Base-by-base conservation (phyloP, 2,329 filamentous ascomycete genomes). In the Arthrobotrys entomopaga region DNA sequence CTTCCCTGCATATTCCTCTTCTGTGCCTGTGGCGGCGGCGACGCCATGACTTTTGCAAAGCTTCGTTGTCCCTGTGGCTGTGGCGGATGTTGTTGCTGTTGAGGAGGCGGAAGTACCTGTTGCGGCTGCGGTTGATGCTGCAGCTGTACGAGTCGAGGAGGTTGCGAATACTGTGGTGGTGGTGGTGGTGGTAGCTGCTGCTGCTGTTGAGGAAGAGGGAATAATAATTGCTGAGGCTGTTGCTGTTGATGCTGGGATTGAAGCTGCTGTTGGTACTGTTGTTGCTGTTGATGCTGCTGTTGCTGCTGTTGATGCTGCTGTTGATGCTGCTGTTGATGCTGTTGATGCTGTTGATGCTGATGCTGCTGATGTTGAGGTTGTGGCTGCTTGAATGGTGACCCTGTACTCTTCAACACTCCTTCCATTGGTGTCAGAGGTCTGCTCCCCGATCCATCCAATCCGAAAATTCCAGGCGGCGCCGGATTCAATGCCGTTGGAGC, bases 21-120 rank as follows among this genome's bases (percentile, higher is more conserved):
- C 46, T 46, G 42, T 13, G 60, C 61, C 52, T 42, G 16, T 13
- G 24, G 56, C 16, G 65, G 65, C 22, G 65, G 70, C 26, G 70
- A 74, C 16, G 63, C 70, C 57, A 74, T 74, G 29, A 74, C 70
- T 26, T 74, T 74, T n/a, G 70, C 70, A 42, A 74, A 74, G 29
- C 70, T 74, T 4, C 70, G 50, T 59, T 74, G 70, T 34, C 63
- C 56, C 54, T 66, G 40, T 13, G 61, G 52, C 2, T 29, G 16
- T 29, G 42, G 34, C n/a, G 26, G 53, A 48, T 65, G 66, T 65
- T 54, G 65, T 24, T n/a, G 20, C 34, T 60, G 65, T 34, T 57
- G 48, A 38, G 54, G 65, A 40, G 52, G 59, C 15, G 19, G 19
- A 20, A 22, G 16, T 7, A 20, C 11, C 46, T 50, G 46, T 19